Evolutionary conservation across 495 filamentous ascomycete genomes (phyloP).

Genomic region (Eremomyces bilateralis): DNA sequence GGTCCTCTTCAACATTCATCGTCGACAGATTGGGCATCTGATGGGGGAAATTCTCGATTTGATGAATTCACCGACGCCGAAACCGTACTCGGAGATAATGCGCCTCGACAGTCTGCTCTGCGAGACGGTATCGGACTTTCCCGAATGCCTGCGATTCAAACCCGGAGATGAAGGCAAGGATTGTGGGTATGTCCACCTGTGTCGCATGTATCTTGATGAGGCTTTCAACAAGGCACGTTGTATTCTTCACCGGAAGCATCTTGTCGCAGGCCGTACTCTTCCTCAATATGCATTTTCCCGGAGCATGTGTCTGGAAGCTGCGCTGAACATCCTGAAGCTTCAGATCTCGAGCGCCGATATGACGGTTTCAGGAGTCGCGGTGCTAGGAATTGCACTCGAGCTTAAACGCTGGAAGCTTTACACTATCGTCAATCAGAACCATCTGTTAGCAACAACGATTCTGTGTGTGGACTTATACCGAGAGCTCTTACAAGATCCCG

Average conservation of each 20-base stretch:
- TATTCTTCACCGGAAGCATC: slow-evolving; percentile 2
- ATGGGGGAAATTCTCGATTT: neutral
- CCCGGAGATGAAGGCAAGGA: slow-evolving; percentile 6
- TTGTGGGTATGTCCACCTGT: too few relatives aligned
- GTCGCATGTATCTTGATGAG: slow-evolving; percentile 7
- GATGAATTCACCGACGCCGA: neutral
- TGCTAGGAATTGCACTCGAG: neutral
- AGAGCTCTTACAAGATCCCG: too few relatives aligned
- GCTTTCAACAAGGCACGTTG: slow-evolving; percentile 1
- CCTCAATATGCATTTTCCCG: neutral
- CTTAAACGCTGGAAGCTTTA: slow-evolving; percentile 1
- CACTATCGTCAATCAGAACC: slow-evolving; percentile 1
- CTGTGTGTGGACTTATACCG: slow-evolving; percentile 44
- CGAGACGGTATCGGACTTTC: slow-evolving; percentile 5
- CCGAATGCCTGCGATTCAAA: slow-evolving; percentile 7
- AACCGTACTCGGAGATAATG: neutral
- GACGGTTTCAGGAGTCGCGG: neutral
- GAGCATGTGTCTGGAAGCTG: neutral
- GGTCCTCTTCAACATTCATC: slow-evolving; percentile 7
- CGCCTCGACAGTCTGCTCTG: slow-evolving; percentile 4
- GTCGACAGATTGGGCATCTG: neutral
- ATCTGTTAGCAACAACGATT: neutral
- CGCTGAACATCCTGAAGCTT: slow-evolving; percentile 2
- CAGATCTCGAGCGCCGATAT: too few relatives aligned
- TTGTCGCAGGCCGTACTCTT: neutral